A percentile compares a stretch with the other conserved stretches of the same genome.
These are phyloP conservation scores for Ambispora gerdemannii DNA, from an alignment of 192 early-diverging fungal species.

Conservation along the genomic window DNA sequence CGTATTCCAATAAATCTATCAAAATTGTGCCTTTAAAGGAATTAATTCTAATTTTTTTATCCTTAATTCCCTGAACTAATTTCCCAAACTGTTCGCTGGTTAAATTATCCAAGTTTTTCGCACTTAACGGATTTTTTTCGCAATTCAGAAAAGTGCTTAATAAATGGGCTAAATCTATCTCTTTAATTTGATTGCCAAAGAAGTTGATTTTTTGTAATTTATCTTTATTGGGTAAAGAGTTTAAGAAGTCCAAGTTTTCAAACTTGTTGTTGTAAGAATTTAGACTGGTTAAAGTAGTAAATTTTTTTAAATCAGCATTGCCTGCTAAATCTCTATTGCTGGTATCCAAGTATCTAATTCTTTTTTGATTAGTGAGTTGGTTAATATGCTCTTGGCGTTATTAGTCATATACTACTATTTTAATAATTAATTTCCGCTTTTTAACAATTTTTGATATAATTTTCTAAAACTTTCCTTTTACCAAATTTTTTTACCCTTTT, in stretches of 20 bases:
- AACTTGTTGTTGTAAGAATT: constrained; percentile 19
- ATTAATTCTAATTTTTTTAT: not conserved
- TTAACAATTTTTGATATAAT: too few species aligned
- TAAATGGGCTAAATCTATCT: not conserved
- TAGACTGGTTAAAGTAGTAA: not conserved
- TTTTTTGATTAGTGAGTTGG: constrained; percentile 10
- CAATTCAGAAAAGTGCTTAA: constrained; percentile 3
- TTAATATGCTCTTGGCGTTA: constrained; percentile 2
- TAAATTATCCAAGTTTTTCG: constrained; percentile 7
- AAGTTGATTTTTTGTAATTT: not conserved
- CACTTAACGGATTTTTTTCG: not conserved
- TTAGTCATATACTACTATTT: not conserved
- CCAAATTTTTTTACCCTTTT: too few species aligned
- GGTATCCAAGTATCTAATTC: not conserved
- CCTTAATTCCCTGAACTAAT: not conserved
- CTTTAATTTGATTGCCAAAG: constrained; percentile 14
- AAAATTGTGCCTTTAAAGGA: not conserved
- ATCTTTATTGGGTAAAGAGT: not conserved
- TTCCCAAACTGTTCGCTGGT: not conserved
- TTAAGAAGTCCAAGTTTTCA: not conserved
- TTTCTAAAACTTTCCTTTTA: too few species aligned
- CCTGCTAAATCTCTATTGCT: not conserved
- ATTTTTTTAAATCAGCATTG: not conserved
- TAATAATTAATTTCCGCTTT: too few species aligned
- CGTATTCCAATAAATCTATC: too few species aligned